Evolutionary conservation across 208 protist genomes (phyloP), one percentile per base, ranked within the genome.

Genomic region (Jaenimonas drosophilae): DNA sequence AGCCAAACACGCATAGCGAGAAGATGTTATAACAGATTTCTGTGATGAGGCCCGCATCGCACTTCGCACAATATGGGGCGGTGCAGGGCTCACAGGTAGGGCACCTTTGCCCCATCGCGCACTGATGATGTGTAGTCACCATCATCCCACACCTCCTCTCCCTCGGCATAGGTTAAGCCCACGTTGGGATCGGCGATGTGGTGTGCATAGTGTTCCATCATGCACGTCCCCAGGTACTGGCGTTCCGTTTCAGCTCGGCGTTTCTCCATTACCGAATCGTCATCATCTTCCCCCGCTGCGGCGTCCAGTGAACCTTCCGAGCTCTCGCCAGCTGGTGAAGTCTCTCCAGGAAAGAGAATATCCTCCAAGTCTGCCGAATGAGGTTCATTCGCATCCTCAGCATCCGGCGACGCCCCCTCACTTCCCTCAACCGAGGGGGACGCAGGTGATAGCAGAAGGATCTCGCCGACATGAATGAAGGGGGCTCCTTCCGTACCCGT

Each of bases 81-180:
- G n/a, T n/a, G n/a, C n/a, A n/a, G n/a, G n/a, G n/a, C n/a, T n/a
- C n/a, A n/a, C n/a, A n/a, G n/a, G n/a, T n/a, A n/a, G n/a, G n/a
- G n/a, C n/a, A n/a, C n/a, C n/a, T n/a, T n/a, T n/a, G n/a, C n/a
- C n/a, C n/a, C n/a, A n/a, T n/a, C n/a, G n/a, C n/a, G n/a, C n/a
- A n/a, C n/a, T n/a, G n/a, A n/a, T n/a, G n/a, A n/a, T n/a, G 54
- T 53, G 36, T 80, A 77, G 33, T 85, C 80, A 3, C 84, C 84
- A 4, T 84, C 84, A 43, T 92, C 84, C 84, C 84, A 92, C 6
- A 92, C 79, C 20, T 88, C 84, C 39, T 92, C 79, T 6, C 80
- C 84, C 50, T 92, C 84, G 7, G 84, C 84, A 47, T 92, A 92
- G 26, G 67, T 76, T 26, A 92, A 61, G 19, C 49, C 55, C 12